These are phyloP conservation scores for Leccinum subgranulosum DNA, from an alignment of 768 basidiomycete genomes.

Conservation along the genomic window DNA sequence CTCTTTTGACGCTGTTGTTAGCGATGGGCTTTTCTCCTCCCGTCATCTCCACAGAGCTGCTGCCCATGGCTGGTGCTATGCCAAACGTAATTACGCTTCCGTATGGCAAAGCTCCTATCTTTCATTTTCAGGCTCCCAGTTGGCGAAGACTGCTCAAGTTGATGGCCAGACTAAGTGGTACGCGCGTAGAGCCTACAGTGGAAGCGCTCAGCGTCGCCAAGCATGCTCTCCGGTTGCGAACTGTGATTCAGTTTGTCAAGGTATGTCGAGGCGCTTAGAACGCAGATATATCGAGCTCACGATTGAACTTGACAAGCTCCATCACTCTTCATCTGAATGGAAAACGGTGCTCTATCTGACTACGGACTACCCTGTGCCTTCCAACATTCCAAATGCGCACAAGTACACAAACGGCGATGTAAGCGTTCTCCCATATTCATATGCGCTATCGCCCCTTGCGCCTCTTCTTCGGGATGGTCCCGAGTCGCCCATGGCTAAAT, in stretches of 20 bases:
- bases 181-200: conserved; percentile 66
- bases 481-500: conserved; percentile 63
- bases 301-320: conserved; percentile 41
- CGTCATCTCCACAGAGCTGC: conserved; percentile 43
- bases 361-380: conserved; percentile 63
- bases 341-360: conserved; percentile 75
- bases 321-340: conserved; percentile 61
- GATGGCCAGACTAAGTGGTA: conserved; percentile 69
- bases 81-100: conserved; percentile 76
- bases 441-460: conserved; percentile 56
- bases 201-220: conserved; percentile 61
- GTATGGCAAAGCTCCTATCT: conserved; percentile 60
- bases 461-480: conserved; percentile 60
- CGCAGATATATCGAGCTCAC: background rate
- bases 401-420: conserved; percentile 59
- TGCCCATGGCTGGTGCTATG: conserved; percentile 51
- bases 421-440: conserved; percentile 69
- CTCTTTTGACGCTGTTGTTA: conserved; percentile 28
- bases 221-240: conserved; percentile 58
- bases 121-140: conserved; percentile 70
- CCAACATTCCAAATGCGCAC: conserved; percentile 39
- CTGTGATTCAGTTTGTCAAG: conserved; percentile 77
- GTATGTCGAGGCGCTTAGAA: conserved; percentile 35
- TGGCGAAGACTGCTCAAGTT: conserved; percentile 75
- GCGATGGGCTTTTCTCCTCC: conserved; percentile 70